Evolutionary conservation across 2,329 filamentous ascomycete species (phyloP).

Genomic region (Neodidymelliopsis sp.): DNA sequence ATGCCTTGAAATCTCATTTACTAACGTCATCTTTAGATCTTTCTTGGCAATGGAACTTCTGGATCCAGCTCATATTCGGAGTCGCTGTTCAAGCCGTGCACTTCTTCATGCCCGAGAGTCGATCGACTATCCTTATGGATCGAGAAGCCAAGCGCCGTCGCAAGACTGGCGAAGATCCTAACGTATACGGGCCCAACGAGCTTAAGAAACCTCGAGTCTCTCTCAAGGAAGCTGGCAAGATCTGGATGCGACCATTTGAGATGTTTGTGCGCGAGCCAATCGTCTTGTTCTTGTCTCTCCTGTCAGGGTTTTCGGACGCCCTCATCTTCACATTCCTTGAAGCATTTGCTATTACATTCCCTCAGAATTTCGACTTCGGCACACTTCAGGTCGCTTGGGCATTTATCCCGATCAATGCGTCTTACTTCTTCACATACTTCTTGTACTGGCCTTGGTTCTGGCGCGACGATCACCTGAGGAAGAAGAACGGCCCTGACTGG

Average conservation of each 20-base stretch:
- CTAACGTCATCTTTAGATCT: constrained; percentile 52
- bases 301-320: constrained; percentile 77
- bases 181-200: constrained; percentile 77
- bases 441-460: constrained; percentile 62
- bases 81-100: constrained; percentile 71
- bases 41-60: constrained; percentile 77
- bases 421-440: constrained; percentile 69
- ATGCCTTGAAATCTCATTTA: constrained; percentile 68
- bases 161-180: constrained; percentile 62
- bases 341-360: constrained; percentile 71
- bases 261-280: constrained; percentile 80
- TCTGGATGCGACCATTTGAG: constrained; percentile 62
- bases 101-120: constrained; percentile 74
- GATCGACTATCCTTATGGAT: constrained; percentile 77
- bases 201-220: constrained; percentile 51
- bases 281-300: constrained; percentile 72
- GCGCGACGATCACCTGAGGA: constrained; percentile 50
- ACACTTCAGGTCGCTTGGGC: constrained; percentile 64
- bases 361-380: constrained; percentile 67
- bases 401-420: constrained; percentile 61
- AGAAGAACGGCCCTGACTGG: constrained; percentile 52
- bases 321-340: constrained; percentile 81
- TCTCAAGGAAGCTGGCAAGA: constrained; percentile 50
- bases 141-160: constrained; percentile 76
- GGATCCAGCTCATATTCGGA: constrained; percentile 84